Evolutionary conservation across 352 stramenopile genomes (phyloP).

Genomic region (Phytophthora pseudosyringae): DNA sequence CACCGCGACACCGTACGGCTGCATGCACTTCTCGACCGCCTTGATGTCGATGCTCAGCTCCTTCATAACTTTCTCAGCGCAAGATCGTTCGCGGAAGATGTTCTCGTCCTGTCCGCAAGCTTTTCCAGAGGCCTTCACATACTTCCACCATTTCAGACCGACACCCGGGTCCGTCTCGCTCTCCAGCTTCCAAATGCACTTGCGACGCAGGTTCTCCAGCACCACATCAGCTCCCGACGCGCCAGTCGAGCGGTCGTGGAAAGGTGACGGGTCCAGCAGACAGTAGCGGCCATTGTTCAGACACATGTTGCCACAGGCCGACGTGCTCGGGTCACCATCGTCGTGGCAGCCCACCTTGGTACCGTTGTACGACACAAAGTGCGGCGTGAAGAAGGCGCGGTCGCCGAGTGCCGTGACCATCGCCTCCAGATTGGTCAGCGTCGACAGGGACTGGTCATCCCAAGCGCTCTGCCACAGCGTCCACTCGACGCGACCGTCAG

Average conservation of each 20-base stretch:
- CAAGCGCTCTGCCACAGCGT: constrained; percentile 96
- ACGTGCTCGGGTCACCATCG: constrained; percentile 53
- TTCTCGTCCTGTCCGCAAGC: constrained; percentile 87
- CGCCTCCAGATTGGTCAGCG: constrained; percentile 84
- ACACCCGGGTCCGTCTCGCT: constrained; percentile 81
- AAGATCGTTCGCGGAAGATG: constrained; percentile 89
- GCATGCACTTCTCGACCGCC: constrained; percentile 94
- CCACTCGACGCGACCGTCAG: constrained; percentile 97
- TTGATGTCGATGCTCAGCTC: constrained; percentile 84
- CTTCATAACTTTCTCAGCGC: constrained; percentile 92
- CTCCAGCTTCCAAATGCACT: constrained; percentile 96
- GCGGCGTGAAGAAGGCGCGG: constrained; percentile 95
- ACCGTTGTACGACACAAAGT: constrained; percentile 97
- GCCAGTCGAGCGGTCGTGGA: constrained; percentile 93
- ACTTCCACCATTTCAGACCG: constrained; percentile 95
- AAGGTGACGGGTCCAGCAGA: constrained; percentile 93
- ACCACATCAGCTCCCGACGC: constrained; percentile 96
- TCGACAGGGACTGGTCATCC: constrained; percentile 85
- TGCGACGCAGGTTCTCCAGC: constrained; percentile 91
- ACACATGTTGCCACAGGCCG: constrained; percentile 96
- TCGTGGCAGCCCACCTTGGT: constrained; percentile 92
- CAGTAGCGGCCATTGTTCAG: constrained; percentile 98
- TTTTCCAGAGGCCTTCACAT: constrained; percentile 92
- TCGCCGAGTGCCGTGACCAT: constrained; percentile 88
- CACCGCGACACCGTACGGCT: constrained; percentile 89